A percentile compares a stretch with the other conserved stretches of the same genome.
Evolutionary conservation across 257 asterid species (phyloP).

Genomic region (Buddleja alternifolia): DNA sequence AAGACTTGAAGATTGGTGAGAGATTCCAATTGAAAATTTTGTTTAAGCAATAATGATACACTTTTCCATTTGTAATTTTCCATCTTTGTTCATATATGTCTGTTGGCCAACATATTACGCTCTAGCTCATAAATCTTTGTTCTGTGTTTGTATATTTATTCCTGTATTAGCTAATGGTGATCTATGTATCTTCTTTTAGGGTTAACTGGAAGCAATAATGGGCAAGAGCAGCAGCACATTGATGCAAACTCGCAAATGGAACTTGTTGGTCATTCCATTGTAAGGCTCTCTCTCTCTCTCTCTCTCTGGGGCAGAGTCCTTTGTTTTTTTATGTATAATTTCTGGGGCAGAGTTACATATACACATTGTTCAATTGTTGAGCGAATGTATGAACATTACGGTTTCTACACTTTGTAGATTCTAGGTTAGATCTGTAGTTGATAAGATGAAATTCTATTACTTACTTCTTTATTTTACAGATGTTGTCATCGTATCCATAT

Average conservation of each 20-base stretch:
- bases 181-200: constrained; percentile 41
- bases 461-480: constrained; percentile 45
- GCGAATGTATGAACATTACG: not conserved
- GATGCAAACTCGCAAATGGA: constrained; percentile 64
- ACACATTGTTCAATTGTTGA: not conserved
- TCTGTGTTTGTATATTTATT: not conserved
- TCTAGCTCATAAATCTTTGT: not conserved
- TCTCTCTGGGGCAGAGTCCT: not conserved
- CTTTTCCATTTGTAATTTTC: not conserved
- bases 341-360: constrained; percentile 4
- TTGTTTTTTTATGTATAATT: too few species aligned
- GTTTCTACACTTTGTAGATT: constrained; percentile 1
- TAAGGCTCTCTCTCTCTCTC: constrained; percentile 34
- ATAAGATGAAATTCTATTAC: not conserved
- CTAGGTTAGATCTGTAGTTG: not conserved
- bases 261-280: constrained; percentile 80
- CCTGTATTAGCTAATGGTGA: constrained; percentile 24
- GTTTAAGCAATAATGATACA: not conserved
- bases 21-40: not conserved
- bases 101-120: not conserved
- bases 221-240: constrained; percentile 48
- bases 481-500: constrained; percentile 71
- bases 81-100: not conserved
- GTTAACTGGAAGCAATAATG: constrained; percentile 44
- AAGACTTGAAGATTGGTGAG: not conserved